Conservation (phyloP, 495 filamentous ascomycete species). For the Pseudomonodictys pantanalensis region DNA sequence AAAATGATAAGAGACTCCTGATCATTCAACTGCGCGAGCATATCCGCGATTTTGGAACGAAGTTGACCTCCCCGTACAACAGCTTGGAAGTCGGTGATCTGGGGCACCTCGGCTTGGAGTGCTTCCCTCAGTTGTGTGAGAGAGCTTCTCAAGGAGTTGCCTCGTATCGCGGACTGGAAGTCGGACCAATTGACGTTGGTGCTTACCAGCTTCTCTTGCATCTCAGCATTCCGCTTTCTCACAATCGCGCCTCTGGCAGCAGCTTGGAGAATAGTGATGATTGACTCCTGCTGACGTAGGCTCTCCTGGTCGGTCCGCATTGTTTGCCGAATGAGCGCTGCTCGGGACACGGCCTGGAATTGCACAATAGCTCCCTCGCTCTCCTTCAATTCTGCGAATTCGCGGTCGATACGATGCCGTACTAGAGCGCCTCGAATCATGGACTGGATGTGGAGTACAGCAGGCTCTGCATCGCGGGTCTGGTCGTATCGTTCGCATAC, state of each 20-base stretch:
- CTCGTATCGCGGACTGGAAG: slow-evolving; percentile 30
- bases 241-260: slow-evolving; percentile 26
- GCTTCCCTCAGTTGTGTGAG: slow-evolving; percentile 22
- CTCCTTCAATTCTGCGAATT: slow-evolving; percentile 49
- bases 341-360: slow-evolving; percentile 64
- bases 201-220: slow-evolving; percentile 34
- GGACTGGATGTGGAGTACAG: slow-evolving; percentile 66
- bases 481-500: slow-evolving; percentile 41
- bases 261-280: slow-evolving; percentile 26
- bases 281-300: slow-evolving; percentile 37
- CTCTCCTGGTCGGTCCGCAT: slow-evolving; percentile 35
- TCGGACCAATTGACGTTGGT: slow-evolving; percentile 31
- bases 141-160: slow-evolving; percentile 24
- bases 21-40: slow-evolving; percentile 35
- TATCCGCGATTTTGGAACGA: slow-evolving; percentile 41
- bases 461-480: slow-evolving; percentile 40
- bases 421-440: slow-evolving; percentile 60
- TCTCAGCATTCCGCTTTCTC: slow-evolving; percentile 24
- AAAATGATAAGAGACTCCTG: slow-evolving; percentile 41
- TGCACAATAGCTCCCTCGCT: slow-evolving; percentile 51
- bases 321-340: slow-evolving; percentile 30
- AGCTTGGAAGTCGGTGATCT: slow-evolving; percentile 50
- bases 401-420: slow-evolving; percentile 47
- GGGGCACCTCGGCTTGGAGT: slow-evolving; percentile 25
- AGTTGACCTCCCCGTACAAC: slow-evolving; percentile 40